Conservation (phyloP, 1,139 yeast species). For the Debaryomycetaceae sp. region DNA sequence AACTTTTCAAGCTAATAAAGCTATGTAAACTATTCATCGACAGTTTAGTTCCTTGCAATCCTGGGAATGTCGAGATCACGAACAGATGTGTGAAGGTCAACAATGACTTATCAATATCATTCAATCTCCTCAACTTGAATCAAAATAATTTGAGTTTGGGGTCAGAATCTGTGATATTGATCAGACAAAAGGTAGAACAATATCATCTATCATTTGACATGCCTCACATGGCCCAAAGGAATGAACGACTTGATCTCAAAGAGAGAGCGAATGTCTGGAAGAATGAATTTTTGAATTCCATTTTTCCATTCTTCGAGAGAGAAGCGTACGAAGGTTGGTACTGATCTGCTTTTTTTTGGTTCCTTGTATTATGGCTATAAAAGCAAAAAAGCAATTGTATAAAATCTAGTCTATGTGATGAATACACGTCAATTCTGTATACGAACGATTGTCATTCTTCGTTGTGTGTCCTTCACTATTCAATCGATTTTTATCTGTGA, state of each 20-base stretch:
- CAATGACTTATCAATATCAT: conserved; percentile 36
- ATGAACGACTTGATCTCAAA: conserved; percentile 4
- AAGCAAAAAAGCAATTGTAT: background rate
- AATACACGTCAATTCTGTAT: background rate
- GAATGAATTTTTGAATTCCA: conserved; percentile 18
- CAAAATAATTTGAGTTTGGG: conserved; percentile 23
- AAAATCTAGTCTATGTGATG: conserved; percentile 2
- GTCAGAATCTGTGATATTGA: conserved; percentile 16
- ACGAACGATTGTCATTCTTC: background rate
- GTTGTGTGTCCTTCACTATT: background rate
- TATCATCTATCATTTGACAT: conserved; percentile 28
- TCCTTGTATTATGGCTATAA: background rate
- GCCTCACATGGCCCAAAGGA: conserved; percentile 1
- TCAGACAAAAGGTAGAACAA: conserved; percentile 23
- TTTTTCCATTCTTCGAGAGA: conserved; percentile 29
- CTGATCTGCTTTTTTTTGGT: background rate
- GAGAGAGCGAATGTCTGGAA: conserved; percentile 26
- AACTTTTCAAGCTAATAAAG: conserved; percentile 33
- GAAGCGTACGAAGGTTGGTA: conserved; percentile 41
- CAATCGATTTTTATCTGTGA: conserved; percentile 81
- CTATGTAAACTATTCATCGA: conserved; percentile 35
- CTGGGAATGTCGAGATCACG: conserved; percentile 18
- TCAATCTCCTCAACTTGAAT: conserved; percentile 30
- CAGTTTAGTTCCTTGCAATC: conserved; percentile 19
- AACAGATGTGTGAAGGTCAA: conserved; percentile 33